Evolutionary conservation across 1,139 yeast species (phyloP), one percentile per base, ranked within the genome.

Genomic region (Blastobotrys illinoisensis): DNA sequence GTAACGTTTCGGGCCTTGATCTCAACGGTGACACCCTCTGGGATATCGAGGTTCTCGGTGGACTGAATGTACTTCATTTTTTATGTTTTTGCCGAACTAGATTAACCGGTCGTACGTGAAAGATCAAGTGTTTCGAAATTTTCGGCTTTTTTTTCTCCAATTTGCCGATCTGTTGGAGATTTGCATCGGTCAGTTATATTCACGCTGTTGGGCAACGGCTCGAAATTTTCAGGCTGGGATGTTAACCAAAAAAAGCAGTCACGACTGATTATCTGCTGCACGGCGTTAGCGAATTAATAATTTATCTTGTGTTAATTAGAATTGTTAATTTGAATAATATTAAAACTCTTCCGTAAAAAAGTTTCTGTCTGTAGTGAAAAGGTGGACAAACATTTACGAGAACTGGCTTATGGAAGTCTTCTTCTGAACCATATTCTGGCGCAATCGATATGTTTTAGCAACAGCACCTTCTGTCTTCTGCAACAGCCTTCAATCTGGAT

Each of bases 1-100:
- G 83, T 85, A 76, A 95, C 78, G 72, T 74, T 71, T 83, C 99
- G 89, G 77, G 99, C 84, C 78, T 90, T 88, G 84, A 95, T 91
- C 74, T 79, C 78, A 69, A 93, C 88, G 70, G 85, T 81, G 65
- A 95, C 99, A 71, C 88, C 97, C 78, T 88, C 96, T 78, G 99
- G 99, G 77, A 95, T 79, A 62, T 81, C 89, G 73, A 95, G 82
- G 73, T 79, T 74, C 83, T 93, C 97, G 77, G 89, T 96, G 66
- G 97, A 87, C 80, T 87, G 91, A 74, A 93, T 80, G 91, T 84
- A 88, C 84, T 88, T 90, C 97, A 90, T 90, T 75, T 55, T 60
- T 57, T 58, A 49, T 57, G 14, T 26, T 26, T 26, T 26, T 26
- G 32, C 32, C 32, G 13, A 26, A 26, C 32, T 26, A 5, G 32